A percentile compares a stretch with the other conserved stretches of the same genome.
phyloP scores from a whole-genome alignment of 2,329 filamentous ascomycete species.

The Pyrenophora teres region DNA sequence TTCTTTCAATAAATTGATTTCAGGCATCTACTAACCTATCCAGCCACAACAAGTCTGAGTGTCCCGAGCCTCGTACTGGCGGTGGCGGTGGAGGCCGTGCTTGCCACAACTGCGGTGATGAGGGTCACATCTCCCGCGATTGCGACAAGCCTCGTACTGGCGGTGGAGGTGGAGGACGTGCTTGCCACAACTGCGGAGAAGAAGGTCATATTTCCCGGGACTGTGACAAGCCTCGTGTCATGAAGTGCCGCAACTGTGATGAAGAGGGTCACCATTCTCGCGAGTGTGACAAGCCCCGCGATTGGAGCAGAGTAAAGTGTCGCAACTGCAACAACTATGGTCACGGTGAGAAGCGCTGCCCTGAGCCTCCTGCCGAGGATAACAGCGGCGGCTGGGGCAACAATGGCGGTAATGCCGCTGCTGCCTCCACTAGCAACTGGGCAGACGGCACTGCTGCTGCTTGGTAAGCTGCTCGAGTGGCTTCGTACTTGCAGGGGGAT shows the following conservation, averaged over 20 bases:
- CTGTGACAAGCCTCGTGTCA: conserved; percentile 35
- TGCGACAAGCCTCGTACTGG: conserved; percentile 32
- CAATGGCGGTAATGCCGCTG: conserved; percentile 21
- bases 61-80: conserved; percentile 24
- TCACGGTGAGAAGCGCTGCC: conserved; percentile 50
- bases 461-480: conserved; percentile 12
- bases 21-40: background rate
- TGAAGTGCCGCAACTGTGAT: conserved; percentile 66
- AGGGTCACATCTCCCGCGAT: conserved; percentile 33
- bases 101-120: conserved; percentile 37
- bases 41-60: conserved; percentile 36
- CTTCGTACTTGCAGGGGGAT: conserved; percentile 3
- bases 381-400: conserved; percentile 30
- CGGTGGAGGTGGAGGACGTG: conserved; percentile 23
- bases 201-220: conserved; percentile 34
- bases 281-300: conserved; percentile 46
- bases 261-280: conserved; percentile 59
- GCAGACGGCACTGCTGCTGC: conserved; percentile 14
- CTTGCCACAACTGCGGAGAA: conserved; percentile 37
- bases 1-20: background rate
- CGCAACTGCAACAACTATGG: conserved; percentile 58
- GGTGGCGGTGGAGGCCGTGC: conserved; percentile 25
- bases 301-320: conserved; percentile 64
- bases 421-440: conserved; percentile 21
- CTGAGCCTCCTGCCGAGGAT: conserved; percentile 37